Conservation (phyloP, 75 land plant genomes). For the Sequoiadendron giganteum region DNA sequence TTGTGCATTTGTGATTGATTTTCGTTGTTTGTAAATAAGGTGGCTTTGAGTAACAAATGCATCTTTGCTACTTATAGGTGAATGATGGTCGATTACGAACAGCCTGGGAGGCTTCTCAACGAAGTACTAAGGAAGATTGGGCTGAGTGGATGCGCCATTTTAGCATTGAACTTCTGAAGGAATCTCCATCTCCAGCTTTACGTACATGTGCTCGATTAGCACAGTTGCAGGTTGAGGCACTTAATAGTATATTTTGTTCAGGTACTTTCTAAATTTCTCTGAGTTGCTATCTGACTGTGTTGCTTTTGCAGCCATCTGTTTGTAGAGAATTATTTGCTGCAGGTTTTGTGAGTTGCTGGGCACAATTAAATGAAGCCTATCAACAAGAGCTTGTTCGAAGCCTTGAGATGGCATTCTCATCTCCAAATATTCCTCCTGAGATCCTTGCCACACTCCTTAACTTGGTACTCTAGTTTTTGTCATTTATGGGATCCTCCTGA, state of each 20-base stretch:
- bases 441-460: conserved; percentile 95
- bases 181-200: conserved; percentile 97
- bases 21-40: conserved; percentile 1
- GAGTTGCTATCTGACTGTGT: neutral
- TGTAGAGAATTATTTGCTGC: conserved; percentile 99
- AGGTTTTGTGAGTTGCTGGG: conserved; percentile 99
- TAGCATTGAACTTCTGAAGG: conserved; percentile 93
- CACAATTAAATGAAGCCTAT: conserved; percentile 69
- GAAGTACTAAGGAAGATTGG: conserved; percentile 99
- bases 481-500: neutral
- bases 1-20: neutral
- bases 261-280: neutral
- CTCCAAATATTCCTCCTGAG: conserved; percentile 97
- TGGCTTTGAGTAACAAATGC: neutral
- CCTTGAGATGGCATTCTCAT: conserved; percentile 95
- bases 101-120: conserved; percentile 98
- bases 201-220: conserved; percentile 98
- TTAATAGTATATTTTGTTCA: neutral
- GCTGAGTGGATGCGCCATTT: conserved; percentile 99
- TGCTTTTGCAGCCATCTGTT: conserved; percentile 76
- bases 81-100: conserved; percentile 84
- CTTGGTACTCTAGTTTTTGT: conserved; percentile 53
- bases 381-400: conserved; percentile 84
- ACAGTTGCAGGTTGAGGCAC: conserved; percentile 68
- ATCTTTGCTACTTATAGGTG: conserved; percentile 46